phyloP scores from a whole-genome alignment of 164 flowering plant genomes.

The Malania oleifera region DNA sequence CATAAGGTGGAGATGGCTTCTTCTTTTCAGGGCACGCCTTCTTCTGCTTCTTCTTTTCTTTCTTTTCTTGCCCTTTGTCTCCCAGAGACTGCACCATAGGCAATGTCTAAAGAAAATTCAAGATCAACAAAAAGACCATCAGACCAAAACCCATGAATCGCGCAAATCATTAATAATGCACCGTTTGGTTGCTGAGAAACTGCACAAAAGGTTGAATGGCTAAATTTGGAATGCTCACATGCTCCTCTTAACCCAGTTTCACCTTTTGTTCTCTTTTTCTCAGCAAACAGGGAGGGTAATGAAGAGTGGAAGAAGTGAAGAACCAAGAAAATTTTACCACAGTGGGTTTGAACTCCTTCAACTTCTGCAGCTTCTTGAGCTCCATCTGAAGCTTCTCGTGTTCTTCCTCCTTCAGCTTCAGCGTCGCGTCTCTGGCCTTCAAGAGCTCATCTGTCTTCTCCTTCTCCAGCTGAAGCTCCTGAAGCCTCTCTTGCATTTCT shows the following conservation, averaged over 20 bases:
- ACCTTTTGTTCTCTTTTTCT: too few species aligned
- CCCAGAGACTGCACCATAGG: slow-evolving; percentile 41
- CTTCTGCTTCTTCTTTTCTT: slow-evolving; percentile 66
- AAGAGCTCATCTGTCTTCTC: slow-evolving; percentile 74
- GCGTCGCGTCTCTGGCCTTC: too few species aligned
- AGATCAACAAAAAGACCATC: not conserved
- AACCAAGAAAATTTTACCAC: slow-evolving; percentile 38
- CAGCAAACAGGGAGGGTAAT: not conserved
- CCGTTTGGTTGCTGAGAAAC: too few species aligned
- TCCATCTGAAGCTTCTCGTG: slow-evolving; percentile 76
- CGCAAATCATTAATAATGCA: not conserved
- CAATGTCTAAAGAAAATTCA: slow-evolving; percentile 31
- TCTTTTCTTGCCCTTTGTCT: slow-evolving; percentile 60
- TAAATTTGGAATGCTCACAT: too few species aligned
- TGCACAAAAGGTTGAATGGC: not conserved
- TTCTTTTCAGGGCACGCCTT: slow-evolving; percentile 50
- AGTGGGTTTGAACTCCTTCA: slow-evolving; percentile 87
- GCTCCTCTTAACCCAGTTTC: too few species aligned
- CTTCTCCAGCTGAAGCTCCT: slow-evolving; percentile 67
- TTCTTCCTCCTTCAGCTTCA: slow-evolving; percentile 42
- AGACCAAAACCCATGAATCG: not conserved
- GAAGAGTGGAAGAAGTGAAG: not conserved
- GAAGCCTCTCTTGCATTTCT: slow-evolving; percentile 67
- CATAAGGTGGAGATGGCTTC: slow-evolving; percentile 72
- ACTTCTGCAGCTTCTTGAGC: slow-evolving; percentile 83